A percentile compares a stretch with the other conserved stretches of the same genome.
Conservation (phyloP, 1,284 basidiomycete genomes). For the Ustilago hordei region DNA sequence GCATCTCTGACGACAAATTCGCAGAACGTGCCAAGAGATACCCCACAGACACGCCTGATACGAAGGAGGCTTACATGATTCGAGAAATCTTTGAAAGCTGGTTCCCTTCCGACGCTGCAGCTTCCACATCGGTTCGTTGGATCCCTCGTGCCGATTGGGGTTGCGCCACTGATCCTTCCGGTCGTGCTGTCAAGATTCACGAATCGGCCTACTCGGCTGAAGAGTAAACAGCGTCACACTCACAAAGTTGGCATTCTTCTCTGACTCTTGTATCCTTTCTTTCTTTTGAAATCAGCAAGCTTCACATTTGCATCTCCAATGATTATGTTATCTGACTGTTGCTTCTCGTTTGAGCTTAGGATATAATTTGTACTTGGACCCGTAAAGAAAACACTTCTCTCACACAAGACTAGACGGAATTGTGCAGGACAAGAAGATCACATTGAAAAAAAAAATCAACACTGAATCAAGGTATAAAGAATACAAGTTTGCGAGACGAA, state of each 20-base stretch:
- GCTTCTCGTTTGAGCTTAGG: neutral
- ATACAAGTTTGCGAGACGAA: conserved; percentile 2
- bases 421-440: no score
- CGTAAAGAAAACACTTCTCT: no score
- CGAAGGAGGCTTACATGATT: conserved; percentile 97
- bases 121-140: conserved; percentile 82
- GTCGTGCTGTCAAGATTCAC: conserved; percentile 94
- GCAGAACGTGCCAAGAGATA: conserved; percentile 81
- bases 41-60: conserved; percentile 86
- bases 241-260: neutral
- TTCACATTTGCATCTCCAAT: neutral
- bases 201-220: conserved; percentile 80
- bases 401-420: no score
- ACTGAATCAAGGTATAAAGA: neutral
- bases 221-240: conserved; percentile 16
- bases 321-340: neutral
- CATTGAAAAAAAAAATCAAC: neutral
- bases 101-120: conserved; percentile 83
- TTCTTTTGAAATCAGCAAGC: neutral
- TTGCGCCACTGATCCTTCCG: conserved; percentile 92
- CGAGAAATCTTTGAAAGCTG: conserved; percentile 88
- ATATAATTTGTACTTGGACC: no score
- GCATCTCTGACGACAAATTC: conserved; percentile 86
- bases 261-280: neutral
- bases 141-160: conserved; percentile 88